Evolutionary conservation across 2,329 filamentous ascomycete genomes (phyloP), one percentile per base, ranked within the genome.

Genomic region (Exophiala calicioides): DNA sequence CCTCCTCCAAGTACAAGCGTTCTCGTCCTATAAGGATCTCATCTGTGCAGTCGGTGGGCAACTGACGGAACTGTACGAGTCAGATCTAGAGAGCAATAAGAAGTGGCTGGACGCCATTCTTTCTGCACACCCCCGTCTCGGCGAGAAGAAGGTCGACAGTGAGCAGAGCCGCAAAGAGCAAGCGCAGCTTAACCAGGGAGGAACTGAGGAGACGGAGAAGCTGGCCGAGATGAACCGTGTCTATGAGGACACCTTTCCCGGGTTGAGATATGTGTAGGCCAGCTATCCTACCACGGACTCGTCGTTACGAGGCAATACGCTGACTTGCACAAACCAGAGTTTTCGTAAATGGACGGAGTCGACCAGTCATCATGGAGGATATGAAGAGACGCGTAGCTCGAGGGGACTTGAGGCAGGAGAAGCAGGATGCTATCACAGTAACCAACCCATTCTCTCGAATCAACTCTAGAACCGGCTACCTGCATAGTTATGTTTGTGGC

Each of bases 101-200:
- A 60, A 70, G 38, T 79, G 74, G 50, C 76, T 96, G 0, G 79
- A 88, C 32, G 74, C 75, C 12, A 90, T 95, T 47, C 74, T 96
- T 1, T 82, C 81, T 40, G 84, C 88, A 6, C 90, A 96, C 65
- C 90, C 90, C 1, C 80, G 90, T 2, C 78, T 96, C 6, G 90
- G 90, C 9, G 86, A 84, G 59, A 85, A 85, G 66, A 87, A 85
- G 63, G 82, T 90, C 30, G 85, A 89, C n/a, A 94, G 87, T 60
- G 84, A 80, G 41, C 81, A 90, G 68, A 93, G 87, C 53, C 76
- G 76, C n/a, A 80, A 79, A 3, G 90, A 96, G 71, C 90, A 96
- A 68, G 86, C 85, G 13, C 82, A 86, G 60, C 68, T 96, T 51
- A 79, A 85, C 45, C 67, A 67, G 5, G 76, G 72, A 0, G 72